Percentiles rank a stretch among this genome's conserved stretches.
These are phyloP conservation scores for Geum urbanum DNA, from an alignment of 306 rosid species.

Conservation along the genomic window DNA sequence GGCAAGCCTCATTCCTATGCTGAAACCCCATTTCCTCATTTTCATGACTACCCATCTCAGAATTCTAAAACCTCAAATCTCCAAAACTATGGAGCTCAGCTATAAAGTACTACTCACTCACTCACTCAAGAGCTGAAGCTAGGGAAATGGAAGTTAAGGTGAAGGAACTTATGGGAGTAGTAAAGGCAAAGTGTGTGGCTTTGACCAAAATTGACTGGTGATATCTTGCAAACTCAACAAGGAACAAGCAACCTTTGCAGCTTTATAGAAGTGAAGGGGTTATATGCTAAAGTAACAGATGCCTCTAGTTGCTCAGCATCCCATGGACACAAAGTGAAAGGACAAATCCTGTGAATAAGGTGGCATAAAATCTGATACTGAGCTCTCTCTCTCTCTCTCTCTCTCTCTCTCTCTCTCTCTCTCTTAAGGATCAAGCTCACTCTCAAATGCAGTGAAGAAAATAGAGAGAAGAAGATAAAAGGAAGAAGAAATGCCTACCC, in stretches of 20 bases:
- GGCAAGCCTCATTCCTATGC: conserved; percentile 51
- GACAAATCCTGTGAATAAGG: conserved; percentile 32
- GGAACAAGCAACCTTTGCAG: conserved; percentile 81
- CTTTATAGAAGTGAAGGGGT: conserved; percentile 66
- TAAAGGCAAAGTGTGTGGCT: conserved; percentile 56
- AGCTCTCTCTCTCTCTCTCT: conserved; percentile 30
- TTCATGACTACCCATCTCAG: conserved; percentile 68
- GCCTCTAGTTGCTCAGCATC: conserved; percentile 48
- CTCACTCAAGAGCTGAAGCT: conserved; percentile 23
- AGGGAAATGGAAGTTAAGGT: conserved; percentile 18
- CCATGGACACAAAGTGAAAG: conserved; percentile 54
- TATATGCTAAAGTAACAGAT: conserved; percentile 67
- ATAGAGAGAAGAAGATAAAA: neutral
- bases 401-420: conserved; percentile 15
- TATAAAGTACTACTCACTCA: conserved; percentile 27
- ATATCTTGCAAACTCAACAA: conserved; percentile 85
- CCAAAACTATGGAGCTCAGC: conserved; percentile 27
- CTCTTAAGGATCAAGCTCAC: conserved; percentile 49
- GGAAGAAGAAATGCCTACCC: conserved; percentile 28
- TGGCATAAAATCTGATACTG: conserved; percentile 56
- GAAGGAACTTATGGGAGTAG: conserved; percentile 38
- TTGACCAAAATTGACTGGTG: conserved; percentile 67
- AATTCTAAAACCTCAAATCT: conserved; percentile 32
- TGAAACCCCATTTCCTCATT: conserved; percentile 63
- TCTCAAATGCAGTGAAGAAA: conserved; percentile 34